phyloP scores from a whole-genome alignment of 192 early-diverging fungal genomes.

The Linderina pennispora region DNA sequence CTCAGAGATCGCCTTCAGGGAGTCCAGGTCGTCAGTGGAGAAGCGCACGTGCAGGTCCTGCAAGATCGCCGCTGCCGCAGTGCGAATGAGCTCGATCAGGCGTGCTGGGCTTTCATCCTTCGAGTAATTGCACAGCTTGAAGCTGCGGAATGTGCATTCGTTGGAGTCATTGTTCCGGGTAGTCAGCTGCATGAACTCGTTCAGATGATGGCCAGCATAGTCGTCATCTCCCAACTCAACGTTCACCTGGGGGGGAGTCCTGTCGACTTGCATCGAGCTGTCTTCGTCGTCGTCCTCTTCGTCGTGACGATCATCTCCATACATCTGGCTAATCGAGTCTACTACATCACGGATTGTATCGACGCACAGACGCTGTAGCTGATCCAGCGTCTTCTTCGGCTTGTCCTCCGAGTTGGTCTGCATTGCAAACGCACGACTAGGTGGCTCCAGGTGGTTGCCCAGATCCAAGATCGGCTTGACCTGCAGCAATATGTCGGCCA shows the following conservation, averaged over 20 bases:
- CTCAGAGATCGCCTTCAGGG: slow-evolving; percentile 31
- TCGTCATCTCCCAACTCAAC: slow-evolving; percentile 13
- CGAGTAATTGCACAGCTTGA: slow-evolving; percentile 20
- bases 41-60: slow-evolving; percentile 37
- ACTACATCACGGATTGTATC: slow-evolving; percentile 28
- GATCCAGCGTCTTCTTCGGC: slow-evolving; percentile 24
- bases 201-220: slow-evolving; percentile 33
- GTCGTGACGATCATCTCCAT: slow-evolving; percentile 27
- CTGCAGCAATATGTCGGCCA: slow-evolving; percentile 35
- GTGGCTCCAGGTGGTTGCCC: slow-evolving; percentile 21
- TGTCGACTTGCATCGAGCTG: too few species aligned
- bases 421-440: slow-evolving; percentile 17
- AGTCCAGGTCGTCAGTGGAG: slow-evolving; percentile 11
- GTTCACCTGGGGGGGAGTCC: neutral
- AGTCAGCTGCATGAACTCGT: slow-evolving; percentile 45
- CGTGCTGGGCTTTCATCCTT: slow-evolving; percentile 16
- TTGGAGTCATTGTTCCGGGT: slow-evolving; percentile 1
- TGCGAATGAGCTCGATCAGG: slow-evolving; percentile 37
- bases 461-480: slow-evolving; percentile 38
- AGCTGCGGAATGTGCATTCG: slow-evolving; percentile 29
- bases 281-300: slow-evolving; percentile 3
- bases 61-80: slow-evolving; percentile 31
- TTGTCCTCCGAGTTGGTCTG: slow-evolving; percentile 10
- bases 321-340: slow-evolving; percentile 42
- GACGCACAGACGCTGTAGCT: slow-evolving; percentile 32